Base-by-base conservation (phyloP, 139 green algal species). In the Closterium sp. region DNA sequence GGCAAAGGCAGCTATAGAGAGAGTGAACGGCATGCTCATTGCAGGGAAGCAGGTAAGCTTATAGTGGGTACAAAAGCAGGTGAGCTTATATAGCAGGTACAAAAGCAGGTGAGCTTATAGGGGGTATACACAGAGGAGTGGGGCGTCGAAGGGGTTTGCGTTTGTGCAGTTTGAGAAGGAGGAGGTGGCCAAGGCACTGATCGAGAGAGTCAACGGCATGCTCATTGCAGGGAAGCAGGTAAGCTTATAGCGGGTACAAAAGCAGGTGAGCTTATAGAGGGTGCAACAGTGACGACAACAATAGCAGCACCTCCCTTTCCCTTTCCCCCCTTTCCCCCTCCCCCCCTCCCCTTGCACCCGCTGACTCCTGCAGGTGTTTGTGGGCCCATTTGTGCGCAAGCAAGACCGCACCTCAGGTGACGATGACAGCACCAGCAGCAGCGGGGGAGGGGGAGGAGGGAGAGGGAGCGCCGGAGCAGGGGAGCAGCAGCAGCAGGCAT, bases 111-210 rank as follows among this genome's bases (percentile, higher is more conserved):
- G n/a, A n/a, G n/a, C n/a, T n/a, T n/a, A n/a, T n/a, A n/a, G n/a
- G n/a, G n/a, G n/a, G n/a, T n/a, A n/a, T n/a, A n/a, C n/a, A n/a
- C n/a, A n/a, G n/a, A n/a, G n/a, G n/a, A n/a, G 55, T n/a, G 94
- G 94, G n/a, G 19, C 87, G 30, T 95, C 91, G 31, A 95, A 95
- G 76, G 95, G 95, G 21, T 95, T 95, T 36, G 95, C 93, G 33
- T 96, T 96, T 84, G 95, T 96, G 23, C 95, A 96, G 87, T 96
- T 96, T 90, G 94, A 95, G 30, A 89, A 81, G 5, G 91, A 95
- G 69, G 94, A 96, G 83, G 28, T 34, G 83, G 95, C 95, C 8
- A 34, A 95, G 55, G n/a, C 92, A 30, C 94, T 94, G 8, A 96
- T 96, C 91, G 90, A 90, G 91, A 9, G 89, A 88, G 7, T 88